Base-by-base conservation (phyloP, 2,329 filamentous ascomycete species). In the Alternaria brassicae region DNA sequence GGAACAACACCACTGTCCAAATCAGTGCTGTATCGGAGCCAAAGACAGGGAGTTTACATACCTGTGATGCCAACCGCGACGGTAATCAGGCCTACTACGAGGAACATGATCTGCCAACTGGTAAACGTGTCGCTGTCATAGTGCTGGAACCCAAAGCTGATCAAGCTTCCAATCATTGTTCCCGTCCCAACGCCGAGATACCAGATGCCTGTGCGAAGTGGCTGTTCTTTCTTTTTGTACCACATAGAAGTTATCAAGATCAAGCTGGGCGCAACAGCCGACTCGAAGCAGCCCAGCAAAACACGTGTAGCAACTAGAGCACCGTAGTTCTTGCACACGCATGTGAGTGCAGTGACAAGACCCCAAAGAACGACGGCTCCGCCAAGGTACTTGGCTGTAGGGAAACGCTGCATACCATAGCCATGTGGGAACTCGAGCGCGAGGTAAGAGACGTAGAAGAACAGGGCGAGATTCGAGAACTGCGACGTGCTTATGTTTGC, bases 161-260 rank as follows among this genome's bases (percentile, higher is more conserved):
- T 72, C 2, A 86, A 67, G 0, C 85, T 85, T 45, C 86, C 86
- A 0, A 87, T 80, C 0, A 86, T 85, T 32, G 87, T 86, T 0
- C 86, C 68, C 1, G 51, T 60, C 2, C 69, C 56, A 12, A 34
- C 23, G 1, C 84, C 85, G 0, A 82, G 81, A 56, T 71, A 73
- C 69, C 69, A 72, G 36, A 71, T 63, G 6, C 67, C 68, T 1
- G 68, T 86, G 0, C 87, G 80, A 2, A 85, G 79, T 0, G 88
- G 86, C 66, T 90, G 88, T 66, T 90, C 85, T 3, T 81, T 79
- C 9, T 86, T 80, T 1, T 86, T 88, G 65, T 88, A 86, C 83
- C 86, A 90, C 86, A 89, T 89, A 4, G 82, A 82, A 0, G 87
- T 89, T 34, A 89, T 86, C 2, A 90, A 74, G 80, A 89, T 87